Base-by-base conservation (phyloP, 2,329 filamentous ascomycete species). In the Dactylellina drechsleri region DNA sequence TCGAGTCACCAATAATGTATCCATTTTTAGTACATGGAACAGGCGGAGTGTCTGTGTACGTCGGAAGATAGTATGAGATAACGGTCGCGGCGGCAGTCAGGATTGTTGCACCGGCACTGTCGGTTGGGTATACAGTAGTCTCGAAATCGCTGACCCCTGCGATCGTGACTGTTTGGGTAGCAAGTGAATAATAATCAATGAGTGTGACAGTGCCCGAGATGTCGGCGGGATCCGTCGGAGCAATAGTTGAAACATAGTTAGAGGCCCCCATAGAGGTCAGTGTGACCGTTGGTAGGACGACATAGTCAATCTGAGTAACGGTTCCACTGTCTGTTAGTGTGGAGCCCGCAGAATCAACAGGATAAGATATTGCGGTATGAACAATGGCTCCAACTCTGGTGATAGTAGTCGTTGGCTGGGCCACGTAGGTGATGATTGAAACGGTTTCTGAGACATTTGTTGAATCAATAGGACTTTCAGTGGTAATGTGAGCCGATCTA, bases 401-500 rank as follows among this genome's bases (percentile, higher is more conserved):
- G 7, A 47, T n/a, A 15, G 43, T 47, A n/a, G 16, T 18, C 1
- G 43, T 13, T 47, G 7, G 43, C 43, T 47, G 43, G 16, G 13
- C 43, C 16, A 16, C 43, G 13, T 47, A 47, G 43, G 43, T 47
- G 43, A 47, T 47, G 13, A 47, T 18, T 47, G 43, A n/a, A 47
- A 47, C 16, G 4, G 43, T 47, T n/a, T 47, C 43, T n/a, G 43
- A 47, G 43, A n/a, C 4, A 6, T 47, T 18, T 4, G 43, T 47
- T 12, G 43, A n/a, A 47, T 47, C 43, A 8, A 8, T 15, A 7
- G 43, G 43, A n/a, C 13, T 18, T n/a, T n/a, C 43, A 12, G 43
- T 47, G 1, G 43, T 47, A 47, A 47, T 47, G 13, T 18, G 43
- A 18, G 43, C 13, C 43, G 16, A n/a, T 18, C 15, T 47, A 18